Conservation (phyloP, 2,329 filamentous ascomycete genomes). For the Xylariaceae sp. region DNA sequence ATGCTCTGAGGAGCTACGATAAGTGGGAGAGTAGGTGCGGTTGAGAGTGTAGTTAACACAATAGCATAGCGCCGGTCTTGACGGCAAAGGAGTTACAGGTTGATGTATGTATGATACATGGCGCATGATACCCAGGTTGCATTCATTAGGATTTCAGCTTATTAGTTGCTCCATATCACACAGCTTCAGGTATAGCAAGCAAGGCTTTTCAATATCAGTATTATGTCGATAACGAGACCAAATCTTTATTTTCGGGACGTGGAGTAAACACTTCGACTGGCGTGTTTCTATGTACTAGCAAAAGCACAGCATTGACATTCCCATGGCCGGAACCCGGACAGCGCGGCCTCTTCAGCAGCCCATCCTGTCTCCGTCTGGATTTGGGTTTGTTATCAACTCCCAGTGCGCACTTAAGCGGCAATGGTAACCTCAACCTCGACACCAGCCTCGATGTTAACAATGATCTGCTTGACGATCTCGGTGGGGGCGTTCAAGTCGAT, state of each 20-base stretch:
- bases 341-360: slow-evolving; percentile 1
- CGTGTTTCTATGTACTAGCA: background rate
- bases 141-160: background rate
- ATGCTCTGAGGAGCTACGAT: slow-evolving; percentile 51
- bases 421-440: slow-evolving; percentile 93
- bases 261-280: background rate
- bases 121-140: slow-evolving; percentile 13
- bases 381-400: background rate
- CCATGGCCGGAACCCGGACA: background rate
- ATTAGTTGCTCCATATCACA: background rate
- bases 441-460: slow-evolving; percentile 91
- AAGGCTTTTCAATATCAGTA: background rate
- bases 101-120: slow-evolving; percentile 4
- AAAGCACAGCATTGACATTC: background rate
- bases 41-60: slow-evolving; percentile 2
- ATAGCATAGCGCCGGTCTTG: background rate
- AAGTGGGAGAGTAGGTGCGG: background rate
- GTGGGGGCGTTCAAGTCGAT: slow-evolving; percentile 97
- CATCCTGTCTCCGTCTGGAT: slow-evolving; percentile 5
- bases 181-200: no score
- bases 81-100: slow-evolving; percentile 3
- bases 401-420: slow-evolving; percentile 57
- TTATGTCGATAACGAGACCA: background rate
- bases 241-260: background rate
- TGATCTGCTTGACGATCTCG: slow-evolving; percentile 95